phyloP scores from a whole-genome alignment of 768 basidiomycete species.

The Tulasnella sp. region DNA sequence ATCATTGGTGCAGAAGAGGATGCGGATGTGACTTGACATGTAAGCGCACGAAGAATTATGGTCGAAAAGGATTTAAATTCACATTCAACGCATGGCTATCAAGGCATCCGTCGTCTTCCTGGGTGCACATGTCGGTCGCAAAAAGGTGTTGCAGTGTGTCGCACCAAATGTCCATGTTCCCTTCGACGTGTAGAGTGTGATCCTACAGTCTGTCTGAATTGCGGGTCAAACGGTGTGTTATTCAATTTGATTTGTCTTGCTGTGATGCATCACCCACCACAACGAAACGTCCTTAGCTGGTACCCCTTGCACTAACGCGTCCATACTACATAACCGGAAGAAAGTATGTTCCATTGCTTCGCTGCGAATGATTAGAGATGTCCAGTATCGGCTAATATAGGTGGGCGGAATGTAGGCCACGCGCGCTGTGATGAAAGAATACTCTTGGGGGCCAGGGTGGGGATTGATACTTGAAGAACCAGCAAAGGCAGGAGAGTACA shows the following conservation, averaged over 20 bases:
- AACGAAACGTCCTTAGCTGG: background rate
- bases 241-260: background rate
- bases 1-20: constrained; percentile 43
- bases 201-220: constrained; percentile 47
- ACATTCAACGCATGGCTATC: no score
- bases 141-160: constrained; percentile 24
- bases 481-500: constrained; percentile 36
- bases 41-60: no score
- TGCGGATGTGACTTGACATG: constrained; percentile 46
- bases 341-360: background rate
- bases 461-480: constrained; percentile 43
- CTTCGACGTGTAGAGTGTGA: constrained; percentile 50
- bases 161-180: constrained; percentile 44
- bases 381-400: no score
- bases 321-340: background rate
- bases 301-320: background rate
- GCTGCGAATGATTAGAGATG: no score
- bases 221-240: constrained; percentile 26
- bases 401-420: no score
- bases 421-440: constrained; percentile 33
- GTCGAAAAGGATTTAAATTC: no score
- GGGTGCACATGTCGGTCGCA: constrained; percentile 42
- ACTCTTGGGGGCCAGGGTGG: constrained; percentile 33
- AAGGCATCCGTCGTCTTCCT: constrained; percentile 44
- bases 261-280: background rate